Evolutionary conservation across 345 rosid species (phyloP).

Genomic region (Cardiospermum halicacabum): DNA sequence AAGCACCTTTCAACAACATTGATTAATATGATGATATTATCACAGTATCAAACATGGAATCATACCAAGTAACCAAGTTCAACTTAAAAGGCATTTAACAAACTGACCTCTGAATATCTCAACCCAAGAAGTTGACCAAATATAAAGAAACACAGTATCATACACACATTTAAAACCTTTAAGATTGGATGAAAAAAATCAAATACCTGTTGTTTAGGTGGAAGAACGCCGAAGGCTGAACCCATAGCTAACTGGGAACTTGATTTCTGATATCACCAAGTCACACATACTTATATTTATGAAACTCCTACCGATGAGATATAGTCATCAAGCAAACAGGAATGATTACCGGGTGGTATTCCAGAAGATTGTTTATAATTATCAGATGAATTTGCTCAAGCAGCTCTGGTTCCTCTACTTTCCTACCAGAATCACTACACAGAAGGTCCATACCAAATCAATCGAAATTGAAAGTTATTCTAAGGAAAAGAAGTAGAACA

Average conservation of each 20-base stretch:
- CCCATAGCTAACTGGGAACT: constrained; percentile 98
- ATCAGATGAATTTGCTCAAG: constrained; percentile 97
- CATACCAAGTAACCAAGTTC: neutral
- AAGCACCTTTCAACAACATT: neutral
- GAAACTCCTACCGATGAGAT: neutral
- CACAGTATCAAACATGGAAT: constrained; percentile 4
- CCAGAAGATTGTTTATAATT: constrained; percentile 74
- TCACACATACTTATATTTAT: constrained; percentile 17
- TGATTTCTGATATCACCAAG: constrained; percentile 64
- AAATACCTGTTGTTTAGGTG: constrained; percentile 60
- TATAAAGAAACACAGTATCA: constrained; percentile 3
- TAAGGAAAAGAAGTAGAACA: constrained; percentile 22
- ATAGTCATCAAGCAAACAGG: constrained; percentile 6
- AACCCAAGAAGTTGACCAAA: constrained; percentile 41
- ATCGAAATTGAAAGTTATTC: constrained; percentile 2
- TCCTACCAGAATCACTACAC: constrained; percentile 83
- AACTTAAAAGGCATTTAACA: neutral
- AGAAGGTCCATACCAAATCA: constrained; percentile 14
- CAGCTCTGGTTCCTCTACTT: constrained; percentile 90
- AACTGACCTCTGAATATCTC: constrained; percentile 74
- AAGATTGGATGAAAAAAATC: constrained; percentile 21
- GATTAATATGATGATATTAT: neutral
- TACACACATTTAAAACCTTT: constrained; percentile 29
- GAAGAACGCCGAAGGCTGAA: constrained; percentile 78
- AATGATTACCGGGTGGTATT: constrained; percentile 84